These are phyloP conservation scores for Yamadazyma tumulicola DNA, from an alignment of 805 yeast genomes.

Conservation along the genomic window DNA sequence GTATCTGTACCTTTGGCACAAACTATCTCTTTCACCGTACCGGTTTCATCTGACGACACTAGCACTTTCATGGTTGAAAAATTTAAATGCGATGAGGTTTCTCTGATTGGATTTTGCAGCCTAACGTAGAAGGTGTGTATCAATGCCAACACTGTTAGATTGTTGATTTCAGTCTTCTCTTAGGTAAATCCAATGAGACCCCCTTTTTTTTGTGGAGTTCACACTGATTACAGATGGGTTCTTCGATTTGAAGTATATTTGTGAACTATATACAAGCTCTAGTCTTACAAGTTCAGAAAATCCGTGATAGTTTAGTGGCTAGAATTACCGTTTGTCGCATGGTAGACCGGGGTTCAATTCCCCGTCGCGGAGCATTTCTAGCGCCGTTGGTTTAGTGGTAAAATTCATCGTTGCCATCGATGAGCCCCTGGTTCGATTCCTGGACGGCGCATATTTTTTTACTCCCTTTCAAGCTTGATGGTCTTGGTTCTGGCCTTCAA, in stretches of 20 bases:
- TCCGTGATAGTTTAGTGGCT: constrained; percentile 13
- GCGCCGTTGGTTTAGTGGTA: constrained; percentile 4
- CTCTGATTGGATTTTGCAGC: too few relatives aligned
- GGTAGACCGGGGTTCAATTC: constrained; percentile 13
- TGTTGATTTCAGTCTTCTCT: not conserved
- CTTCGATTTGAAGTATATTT: too few relatives aligned
- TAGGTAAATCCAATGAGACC: too few relatives aligned
- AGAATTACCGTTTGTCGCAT: constrained; percentile 12
- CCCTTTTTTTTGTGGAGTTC: too few relatives aligned
- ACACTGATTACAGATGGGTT: too few relatives aligned
- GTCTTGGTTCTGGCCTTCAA: too few relatives aligned
- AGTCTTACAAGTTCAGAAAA: too few relatives aligned
- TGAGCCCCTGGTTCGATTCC: constrained; percentile 5
- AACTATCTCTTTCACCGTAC: constrained; percentile 59
- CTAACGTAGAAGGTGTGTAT: too few relatives aligned
- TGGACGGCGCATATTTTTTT: constrained; percentile 1
- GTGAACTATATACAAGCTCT: too few relatives aligned
- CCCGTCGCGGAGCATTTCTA: constrained; percentile 11
- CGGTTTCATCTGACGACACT: constrained; percentile 64
- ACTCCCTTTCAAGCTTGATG: not conserved
- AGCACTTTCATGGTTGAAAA: constrained; percentile 53
- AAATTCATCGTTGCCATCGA: constrained; percentile 1
- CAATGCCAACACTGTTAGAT: not conserved
- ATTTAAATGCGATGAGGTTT: constrained; percentile 6
- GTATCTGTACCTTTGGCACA: constrained; percentile 77